Percentiles rank a stretch among this genome's conserved stretches.
phyloP scores from a whole-genome alignment of 73 alveolate species.

The Paramecium sonneborni region DNA sequence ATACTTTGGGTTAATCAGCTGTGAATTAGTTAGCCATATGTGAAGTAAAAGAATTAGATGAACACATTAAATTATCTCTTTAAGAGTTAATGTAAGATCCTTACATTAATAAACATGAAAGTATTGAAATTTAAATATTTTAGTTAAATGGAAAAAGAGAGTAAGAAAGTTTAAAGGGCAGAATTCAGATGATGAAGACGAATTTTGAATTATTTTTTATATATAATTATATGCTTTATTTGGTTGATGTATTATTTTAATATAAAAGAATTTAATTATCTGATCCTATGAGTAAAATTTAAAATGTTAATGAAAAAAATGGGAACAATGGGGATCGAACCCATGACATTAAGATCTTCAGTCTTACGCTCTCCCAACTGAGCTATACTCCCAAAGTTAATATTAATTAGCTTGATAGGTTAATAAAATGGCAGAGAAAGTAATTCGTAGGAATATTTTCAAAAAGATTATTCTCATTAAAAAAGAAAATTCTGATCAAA shows the following conservation, averaged over 20 bases:
- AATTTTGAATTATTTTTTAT: not conserved
- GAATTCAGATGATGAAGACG: not conserved
- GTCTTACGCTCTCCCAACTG: constrained; percentile 75
- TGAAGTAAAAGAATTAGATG: not conserved
- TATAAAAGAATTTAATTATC: too few species aligned
- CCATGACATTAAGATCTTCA: constrained; percentile 72
- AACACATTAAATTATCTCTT: not conserved
- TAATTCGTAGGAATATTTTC: not conserved
- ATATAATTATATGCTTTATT: not conserved
- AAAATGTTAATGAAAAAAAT: not conserved
- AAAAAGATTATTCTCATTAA: not conserved
- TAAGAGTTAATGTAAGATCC: not conserved
- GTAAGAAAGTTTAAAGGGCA: not conserved
- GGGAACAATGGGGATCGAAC: constrained; percentile 71
- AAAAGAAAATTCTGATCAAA: not conserved
- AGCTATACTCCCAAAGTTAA: constrained; percentile 66
- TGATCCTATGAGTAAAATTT: not conserved
- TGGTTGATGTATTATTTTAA: not conserved
- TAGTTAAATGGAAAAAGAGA: not conserved
- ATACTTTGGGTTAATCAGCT: not conserved
- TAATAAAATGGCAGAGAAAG: not conserved
- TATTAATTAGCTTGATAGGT: not conserved
- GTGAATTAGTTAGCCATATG: not conserved
- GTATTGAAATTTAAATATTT: not conserved
- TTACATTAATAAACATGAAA: not conserved